Percentiles rank a stretch among this genome's conserved stretches.
Evolutionary conservation across 2,329 filamentous ascomycete genomes (phyloP).

Genomic region (Elsinoe necatrix): DNA sequence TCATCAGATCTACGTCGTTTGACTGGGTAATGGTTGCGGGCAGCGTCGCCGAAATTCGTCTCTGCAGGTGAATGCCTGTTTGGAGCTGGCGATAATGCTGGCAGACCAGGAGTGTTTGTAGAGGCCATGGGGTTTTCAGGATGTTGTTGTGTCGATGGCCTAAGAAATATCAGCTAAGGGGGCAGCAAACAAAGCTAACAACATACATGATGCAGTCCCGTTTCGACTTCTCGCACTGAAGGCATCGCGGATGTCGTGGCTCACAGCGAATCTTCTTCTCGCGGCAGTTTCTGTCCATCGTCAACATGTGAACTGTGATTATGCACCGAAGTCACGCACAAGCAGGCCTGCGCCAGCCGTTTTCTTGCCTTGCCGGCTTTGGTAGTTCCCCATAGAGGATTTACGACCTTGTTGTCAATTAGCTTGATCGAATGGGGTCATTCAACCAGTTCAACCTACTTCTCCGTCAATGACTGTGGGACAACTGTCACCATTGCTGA

Average conservation of each 20-base stretch:
- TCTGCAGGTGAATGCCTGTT: neutral
- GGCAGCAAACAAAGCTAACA: neutral
- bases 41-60: neutral
- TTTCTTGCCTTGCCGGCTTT: slow-evolving; percentile 92
- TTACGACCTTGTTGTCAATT: slow-evolving; percentile 33
- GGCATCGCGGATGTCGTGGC: slow-evolving; percentile 75
- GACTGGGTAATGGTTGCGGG: neutral
- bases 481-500: slow-evolving; percentile 19
- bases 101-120: slow-evolving; percentile 20
- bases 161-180: slow-evolving; percentile 19
- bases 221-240: slow-evolving; percentile 88
- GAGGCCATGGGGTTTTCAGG: slow-evolving; percentile 20
- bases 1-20: slow-evolving; percentile 11
- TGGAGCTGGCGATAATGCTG: neutral
- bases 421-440: neutral
- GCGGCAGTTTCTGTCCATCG: slow-evolving; percentile 55
- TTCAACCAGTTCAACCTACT: neutral
- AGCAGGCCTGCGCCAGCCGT: slow-evolving; percentile 80
- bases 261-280: slow-evolving; percentile 99
- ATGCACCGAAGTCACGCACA: slow-evolving; percentile 30
- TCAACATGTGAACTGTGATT: neutral
- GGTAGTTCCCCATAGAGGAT: slow-evolving; percentile 86
- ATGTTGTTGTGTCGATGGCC: slow-evolving; percentile 14
- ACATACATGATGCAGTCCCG: slow-evolving; percentile 69
- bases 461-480: slow-evolving; percentile 20